These are phyloP conservation scores for Bondarzewia mesenterica DNA, from an alignment of 1,284 basidiomycete genomes.

Conservation along the genomic window DNA sequence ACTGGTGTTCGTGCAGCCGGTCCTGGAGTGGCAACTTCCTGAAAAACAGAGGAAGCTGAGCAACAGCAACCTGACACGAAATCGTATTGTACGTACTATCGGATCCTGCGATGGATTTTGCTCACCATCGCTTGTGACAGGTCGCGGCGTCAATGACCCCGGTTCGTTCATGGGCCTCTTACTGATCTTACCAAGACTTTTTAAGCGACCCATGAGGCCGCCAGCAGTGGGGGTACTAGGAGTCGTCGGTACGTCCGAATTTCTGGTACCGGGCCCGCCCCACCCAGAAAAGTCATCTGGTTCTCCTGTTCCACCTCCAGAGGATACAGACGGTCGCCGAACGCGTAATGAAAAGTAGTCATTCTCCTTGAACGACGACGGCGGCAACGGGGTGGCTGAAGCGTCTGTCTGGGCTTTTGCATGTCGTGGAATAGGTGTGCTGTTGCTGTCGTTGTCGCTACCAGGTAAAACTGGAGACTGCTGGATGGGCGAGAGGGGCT, in stretches of 20 bases:
- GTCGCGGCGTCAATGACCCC: conserved; percentile 22
- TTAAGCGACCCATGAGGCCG: conserved; percentile 68
- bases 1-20: conserved; percentile 39
- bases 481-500: conserved; percentile 23
- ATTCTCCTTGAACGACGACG: conserved; percentile 19
- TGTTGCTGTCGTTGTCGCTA: conserved; percentile 16
- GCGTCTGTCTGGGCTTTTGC: conserved; percentile 10
- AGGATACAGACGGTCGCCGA: conserved; percentile 36
- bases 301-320: conserved; percentile 19
- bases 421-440: conserved; percentile 22
- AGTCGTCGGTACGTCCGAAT: conserved; percentile 27
- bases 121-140: conserved; percentile 6
- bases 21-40: conserved; percentile 17
- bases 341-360: conserved; percentile 48
- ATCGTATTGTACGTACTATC: conserved; percentile 26
- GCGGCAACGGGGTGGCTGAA: conserved; percentile 10
- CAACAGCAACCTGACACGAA: too few species aligned
- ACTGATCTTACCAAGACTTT: conserved; percentile 59
- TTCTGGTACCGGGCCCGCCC: conserved; percentile 30
- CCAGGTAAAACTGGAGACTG: conserved; percentile 23
- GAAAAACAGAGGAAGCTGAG: too few species aligned
- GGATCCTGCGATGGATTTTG: conserved; percentile 17
- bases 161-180: conserved; percentile 37
- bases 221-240: conserved; percentile 51
- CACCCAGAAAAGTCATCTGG: conserved; percentile 48